Conservation (phyloP, 2,329 filamentous ascomycete species). For the Conoideocrella luteorostrata region DNA sequence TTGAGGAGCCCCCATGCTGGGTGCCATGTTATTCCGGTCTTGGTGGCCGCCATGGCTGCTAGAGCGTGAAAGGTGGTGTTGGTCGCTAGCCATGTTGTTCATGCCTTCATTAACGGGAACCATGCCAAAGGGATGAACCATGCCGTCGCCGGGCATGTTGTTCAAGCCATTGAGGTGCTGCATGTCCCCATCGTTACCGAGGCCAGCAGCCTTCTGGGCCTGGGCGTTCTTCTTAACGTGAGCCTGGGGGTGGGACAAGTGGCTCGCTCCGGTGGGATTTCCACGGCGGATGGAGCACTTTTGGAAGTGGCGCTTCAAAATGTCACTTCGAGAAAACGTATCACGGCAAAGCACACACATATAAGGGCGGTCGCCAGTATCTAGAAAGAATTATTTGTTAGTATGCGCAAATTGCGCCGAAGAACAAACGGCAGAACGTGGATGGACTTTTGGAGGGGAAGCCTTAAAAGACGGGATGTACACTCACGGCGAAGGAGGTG, state of each 20-base stretch:
- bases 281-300: constrained; percentile 96
- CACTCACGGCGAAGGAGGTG: constrained; percentile 92
- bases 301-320: constrained; percentile 97
- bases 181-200: constrained; percentile 48
- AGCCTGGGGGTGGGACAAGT: constrained; percentile 86
- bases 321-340: constrained; percentile 96
- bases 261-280: constrained; percentile 90
- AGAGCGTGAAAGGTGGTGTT: constrained; percentile 55
- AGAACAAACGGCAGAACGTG: neutral
- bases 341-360: constrained; percentile 97
- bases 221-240: constrained; percentile 74
- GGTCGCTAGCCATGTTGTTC: constrained; percentile 54
- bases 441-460: constrained; percentile 5
- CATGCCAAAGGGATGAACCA: constrained; percentile 53
- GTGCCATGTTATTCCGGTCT: constrained; percentile 50
- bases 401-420: constrained; percentile 19
- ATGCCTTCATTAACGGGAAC: constrained; percentile 50
- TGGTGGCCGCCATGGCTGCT: constrained; percentile 51
- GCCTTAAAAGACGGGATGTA: neutral
- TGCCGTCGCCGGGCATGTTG: constrained; percentile 50
- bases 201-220: constrained; percentile 48
- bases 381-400: constrained; percentile 41
- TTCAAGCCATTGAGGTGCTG: constrained; percentile 56
- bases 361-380: constrained; percentile 96
- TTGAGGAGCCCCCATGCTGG: constrained; percentile 46